Evolutionary conservation across 495 filamentous ascomycete species (phyloP).

Genomic region (Penicillium flavigenum): DNA sequence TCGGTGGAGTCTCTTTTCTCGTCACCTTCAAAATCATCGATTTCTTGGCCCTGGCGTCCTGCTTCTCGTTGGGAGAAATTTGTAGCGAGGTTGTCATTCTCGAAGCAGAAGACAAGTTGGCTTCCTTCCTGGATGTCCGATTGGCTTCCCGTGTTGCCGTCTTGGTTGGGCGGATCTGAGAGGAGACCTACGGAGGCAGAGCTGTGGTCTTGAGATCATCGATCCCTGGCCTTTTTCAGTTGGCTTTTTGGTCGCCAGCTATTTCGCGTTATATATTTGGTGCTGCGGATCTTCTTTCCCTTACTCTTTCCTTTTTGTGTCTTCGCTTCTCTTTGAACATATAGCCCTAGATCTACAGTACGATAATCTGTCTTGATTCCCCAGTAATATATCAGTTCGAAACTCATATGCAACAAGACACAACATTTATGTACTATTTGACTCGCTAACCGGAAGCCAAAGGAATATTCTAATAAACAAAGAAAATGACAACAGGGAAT

Average conservation of each 20-base stretch:
- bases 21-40: background rate
- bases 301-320: no score
- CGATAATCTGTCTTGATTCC: background rate
- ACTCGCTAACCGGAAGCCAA: slow-evolving; percentile 6
- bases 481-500: background rate
- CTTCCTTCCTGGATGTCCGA: slow-evolving; percentile 16
- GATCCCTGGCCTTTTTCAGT: background rate
- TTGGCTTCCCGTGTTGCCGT: slow-evolving; percentile 6
- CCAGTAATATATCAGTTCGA: background rate
- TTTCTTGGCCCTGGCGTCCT: slow-evolving; percentile 30
- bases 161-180: slow-evolving; percentile 14
- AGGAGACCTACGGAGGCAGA: slow-evolving; percentile 18
- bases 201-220: slow-evolving; percentile 26
- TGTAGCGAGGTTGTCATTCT: slow-evolving; percentile 12
- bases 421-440: slow-evolving; percentile 2
- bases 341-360: background rate
- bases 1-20: slow-evolving; percentile 16
- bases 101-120: slow-evolving; percentile 10
- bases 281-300: background rate
- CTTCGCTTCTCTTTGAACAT: background rate
- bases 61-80: slow-evolving; percentile 14
- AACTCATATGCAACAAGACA: background rate
- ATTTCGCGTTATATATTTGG: background rate
- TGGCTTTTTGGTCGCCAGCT: background rate
- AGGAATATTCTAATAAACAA: background rate